Evolutionary conservation across 768 basidiomycete genomes (phyloP).

Genomic region (Trametes sanguinea): DNA sequence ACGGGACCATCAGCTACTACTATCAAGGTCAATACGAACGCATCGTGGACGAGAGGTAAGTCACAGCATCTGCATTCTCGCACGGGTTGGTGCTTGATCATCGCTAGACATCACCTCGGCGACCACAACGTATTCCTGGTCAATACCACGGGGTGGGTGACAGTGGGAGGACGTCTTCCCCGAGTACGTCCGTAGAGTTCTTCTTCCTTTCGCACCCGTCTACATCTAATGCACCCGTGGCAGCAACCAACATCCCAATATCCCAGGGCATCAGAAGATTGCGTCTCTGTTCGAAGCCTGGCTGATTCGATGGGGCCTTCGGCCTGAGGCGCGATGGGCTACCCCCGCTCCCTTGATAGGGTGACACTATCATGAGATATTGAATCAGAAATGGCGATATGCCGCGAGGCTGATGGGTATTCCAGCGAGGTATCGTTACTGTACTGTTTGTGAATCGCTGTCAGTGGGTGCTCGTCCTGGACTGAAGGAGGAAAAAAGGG

Average conservation of each 20-base stretch:
- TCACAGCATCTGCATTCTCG: background rate
- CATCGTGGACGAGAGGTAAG: constrained; percentile 45
- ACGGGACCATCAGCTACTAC: constrained; percentile 47
- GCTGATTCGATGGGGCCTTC: constrained; percentile 50
- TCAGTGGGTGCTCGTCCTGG: too few species aligned
- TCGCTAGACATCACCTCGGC: constrained; percentile 28
- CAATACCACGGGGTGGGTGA: constrained; percentile 58
- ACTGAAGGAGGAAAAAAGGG: background rate
- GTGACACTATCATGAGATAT: too few species aligned
- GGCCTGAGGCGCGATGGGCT: constrained; percentile 27
- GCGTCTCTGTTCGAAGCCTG: constrained; percentile 47
- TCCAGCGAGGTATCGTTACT: too few species aligned
- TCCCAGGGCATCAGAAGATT: constrained; percentile 49
- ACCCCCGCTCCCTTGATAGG: background rate
- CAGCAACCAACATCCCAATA: constrained; percentile 52
- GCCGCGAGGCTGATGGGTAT: too few species aligned
- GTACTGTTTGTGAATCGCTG: too few species aligned
- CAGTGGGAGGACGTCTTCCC: constrained; percentile 52
- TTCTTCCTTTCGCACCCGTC: background rate
- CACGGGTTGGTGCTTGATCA: too few species aligned
- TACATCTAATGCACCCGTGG: background rate
- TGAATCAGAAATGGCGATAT: too few species aligned
- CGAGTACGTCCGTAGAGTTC: constrained; percentile 29
- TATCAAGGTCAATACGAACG: constrained; percentile 49
- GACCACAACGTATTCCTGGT: constrained; percentile 54